Evolutionary conservation across 768 basidiomycete species (phyloP).

Genomic region (Tricholoma hemisulphureum): DNA sequence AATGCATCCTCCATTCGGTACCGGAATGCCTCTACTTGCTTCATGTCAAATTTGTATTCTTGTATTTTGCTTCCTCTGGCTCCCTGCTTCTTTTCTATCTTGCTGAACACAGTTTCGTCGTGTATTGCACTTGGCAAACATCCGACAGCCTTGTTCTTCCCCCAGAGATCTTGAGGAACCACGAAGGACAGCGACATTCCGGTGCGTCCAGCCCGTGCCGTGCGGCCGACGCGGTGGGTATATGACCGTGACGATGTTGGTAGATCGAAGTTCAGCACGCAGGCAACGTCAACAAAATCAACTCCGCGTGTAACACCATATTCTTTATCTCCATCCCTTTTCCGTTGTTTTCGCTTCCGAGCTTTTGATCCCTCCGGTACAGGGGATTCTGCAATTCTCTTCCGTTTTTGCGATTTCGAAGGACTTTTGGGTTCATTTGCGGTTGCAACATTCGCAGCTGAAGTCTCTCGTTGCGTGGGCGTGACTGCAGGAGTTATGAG

Average conservation of each 20-base stretch:
- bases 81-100: constrained; percentile 76
- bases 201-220: constrained; percentile 91
- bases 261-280: constrained; percentile 98
- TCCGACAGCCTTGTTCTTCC: constrained; percentile 72
- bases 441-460: constrained; percentile 9
- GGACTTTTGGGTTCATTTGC: constrained; percentile 17
- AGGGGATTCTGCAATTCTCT: constrained; percentile 42
- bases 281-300: constrained; percentile 95
- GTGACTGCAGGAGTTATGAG: constrained; percentile 38
- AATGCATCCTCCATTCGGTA: constrained; percentile 98
- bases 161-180: constrained; percentile 66
- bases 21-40: constrained; percentile 94
- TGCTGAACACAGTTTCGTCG: constrained; percentile 75
- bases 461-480: constrained; percentile 49
- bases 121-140: constrained; percentile 63
- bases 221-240: constrained; percentile 94
- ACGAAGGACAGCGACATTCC: constrained; percentile 92
- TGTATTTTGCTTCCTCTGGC: constrained; percentile 61
- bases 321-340: constrained; percentile 58
- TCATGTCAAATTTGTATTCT: constrained; percentile 94
- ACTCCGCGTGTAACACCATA: constrained; percentile 95
- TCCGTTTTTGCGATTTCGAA: constrained; percentile 51
- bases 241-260: constrained; percentile 85
- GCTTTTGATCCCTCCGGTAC: constrained; percentile 39
- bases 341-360: constrained; percentile 52